Evolutionary conservation across 2,329 filamentous ascomycete species (phyloP), one percentile per base, ranked within the genome.

Genomic region (Colletotrichum incanum): DNA sequence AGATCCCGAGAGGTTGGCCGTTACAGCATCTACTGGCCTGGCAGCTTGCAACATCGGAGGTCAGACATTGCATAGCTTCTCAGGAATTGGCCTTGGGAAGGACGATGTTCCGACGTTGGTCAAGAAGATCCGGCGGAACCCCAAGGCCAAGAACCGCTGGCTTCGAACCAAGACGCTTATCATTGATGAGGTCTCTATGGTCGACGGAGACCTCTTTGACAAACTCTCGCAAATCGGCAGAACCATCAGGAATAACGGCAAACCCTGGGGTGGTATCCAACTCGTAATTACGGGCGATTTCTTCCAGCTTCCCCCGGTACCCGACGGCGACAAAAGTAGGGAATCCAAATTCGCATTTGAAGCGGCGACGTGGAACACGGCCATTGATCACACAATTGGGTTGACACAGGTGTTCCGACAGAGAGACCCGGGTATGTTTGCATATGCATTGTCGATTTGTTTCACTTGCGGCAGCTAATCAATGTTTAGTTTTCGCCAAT

Each of bases 121-220:
- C 62, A 96, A 94, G 81, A 99, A 98, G 87, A 94, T 99, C 76
- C 93, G 93, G 76, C 90, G 91, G 71, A 98, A 98, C 76, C 87
- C 89, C 23, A 98, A 98, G 80, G 94, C 95, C 28, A 96, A 93
- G 79, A 93, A 91, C 74, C 90, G 96, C 50, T 99, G 97, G 97
- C 84, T 97, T 75, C 90, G 91, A 68, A 97, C 95, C 0, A 97
- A 95, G 78, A 91, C 94, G 16, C 88, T 99, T 31, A 88, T 99
- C 76, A 90, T 99, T 77, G 96, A 99, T 82, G 96, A 99, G 80
- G 92, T 99, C 4, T 98, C 96, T 16, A 99, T 99, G 97, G 95
- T 99, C 5, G 96, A 99, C 77, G 96, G 94, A 1, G 95, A 98
- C 43, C 87, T 99, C 0, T 99, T 98, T 76, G 96, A 99, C 84